phyloP scores from a whole-genome alignment of 345 rosid genomes.

The Acer yangbiense region DNA sequence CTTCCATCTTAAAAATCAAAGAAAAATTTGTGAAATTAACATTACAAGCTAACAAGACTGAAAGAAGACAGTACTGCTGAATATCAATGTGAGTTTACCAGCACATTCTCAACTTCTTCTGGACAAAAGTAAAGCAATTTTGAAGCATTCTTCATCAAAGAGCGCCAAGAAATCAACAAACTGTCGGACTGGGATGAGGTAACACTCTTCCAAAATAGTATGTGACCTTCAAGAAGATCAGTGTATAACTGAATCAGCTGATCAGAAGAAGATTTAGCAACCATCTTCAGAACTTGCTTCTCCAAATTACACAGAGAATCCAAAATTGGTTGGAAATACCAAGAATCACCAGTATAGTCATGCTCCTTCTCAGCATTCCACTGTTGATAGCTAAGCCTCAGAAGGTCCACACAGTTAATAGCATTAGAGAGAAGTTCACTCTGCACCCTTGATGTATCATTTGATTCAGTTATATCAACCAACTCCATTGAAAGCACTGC shows the following conservation, averaged over 20 bases:
- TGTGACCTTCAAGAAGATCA: slow-evolving; percentile 67
- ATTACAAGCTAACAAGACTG: not conserved
- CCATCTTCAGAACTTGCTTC: slow-evolving; percentile 47
- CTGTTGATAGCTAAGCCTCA: slow-evolving; percentile 67
- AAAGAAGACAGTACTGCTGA: slow-evolving; percentile 8
- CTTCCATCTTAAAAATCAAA: slow-evolving; percentile 44
- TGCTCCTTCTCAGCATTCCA: slow-evolving; percentile 65
- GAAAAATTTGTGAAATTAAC: slow-evolving; percentile 21
- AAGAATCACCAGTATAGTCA: slow-evolving; percentile 36
- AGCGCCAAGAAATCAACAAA: slow-evolving; percentile 58
- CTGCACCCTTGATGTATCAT: slow-evolving; percentile 31
- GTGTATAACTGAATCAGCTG: slow-evolving; percentile 48
- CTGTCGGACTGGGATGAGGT: slow-evolving; percentile 47
- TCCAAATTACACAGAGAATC: slow-evolving; percentile 63
- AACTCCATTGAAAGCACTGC: slow-evolving; percentile 68
- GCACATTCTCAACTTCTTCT: slow-evolving; percentile 42
- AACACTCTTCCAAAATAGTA: slow-evolving; percentile 65
- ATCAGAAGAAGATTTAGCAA: slow-evolving; percentile 56
- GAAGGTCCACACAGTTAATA: slow-evolving; percentile 54
- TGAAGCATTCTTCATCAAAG: slow-evolving; percentile 61
- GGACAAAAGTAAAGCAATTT: slow-evolving; percentile 57
- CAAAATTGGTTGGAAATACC: slow-evolving; percentile 47
- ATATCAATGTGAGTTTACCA: slow-evolving; percentile 49
- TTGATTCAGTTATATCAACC: slow-evolving; percentile 46
- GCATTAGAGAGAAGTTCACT: slow-evolving; percentile 48